Conservation (phyloP, 192 early-diverging fungal genomes). For the Pilobolus umbonatus region DNA sequence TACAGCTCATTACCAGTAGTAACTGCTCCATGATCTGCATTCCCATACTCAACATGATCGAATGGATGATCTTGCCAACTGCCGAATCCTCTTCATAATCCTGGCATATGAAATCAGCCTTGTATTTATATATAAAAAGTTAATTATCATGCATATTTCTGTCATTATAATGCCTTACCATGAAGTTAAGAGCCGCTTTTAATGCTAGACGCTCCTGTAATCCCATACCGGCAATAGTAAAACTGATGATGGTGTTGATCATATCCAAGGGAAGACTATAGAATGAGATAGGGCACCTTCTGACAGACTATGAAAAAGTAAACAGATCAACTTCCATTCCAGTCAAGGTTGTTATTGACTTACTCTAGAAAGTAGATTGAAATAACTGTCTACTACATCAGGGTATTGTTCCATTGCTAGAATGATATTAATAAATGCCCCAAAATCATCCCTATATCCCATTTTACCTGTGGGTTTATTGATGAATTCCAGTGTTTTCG, state of each 20-base stretch:
- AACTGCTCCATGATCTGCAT: slow-evolving; percentile 40
- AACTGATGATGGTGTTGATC: slow-evolving; percentile 38
- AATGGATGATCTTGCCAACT: slow-evolving; percentile 35
- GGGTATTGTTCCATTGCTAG: slow-evolving; percentile 52
- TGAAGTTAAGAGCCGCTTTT: slow-evolving; percentile 45
- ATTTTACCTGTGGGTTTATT: slow-evolving; percentile 33
- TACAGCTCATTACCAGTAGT: slow-evolving; percentile 39
- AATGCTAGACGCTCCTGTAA: slow-evolving; percentile 51
- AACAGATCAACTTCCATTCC: background rate
- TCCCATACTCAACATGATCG: slow-evolving; percentile 36
- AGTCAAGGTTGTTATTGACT: background rate
- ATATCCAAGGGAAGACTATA: slow-evolving; percentile 43
- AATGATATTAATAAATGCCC: too few species aligned
- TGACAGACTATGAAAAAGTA: slow-evolving; percentile 33
- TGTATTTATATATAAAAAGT: background rate
- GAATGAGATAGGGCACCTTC: slow-evolving; percentile 46
- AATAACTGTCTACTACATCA: slow-evolving; percentile 46
- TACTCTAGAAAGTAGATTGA: slow-evolving; percentile 47
- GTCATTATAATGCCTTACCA: slow-evolving; percentile 30
- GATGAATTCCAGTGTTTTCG: slow-evolving; percentile 40
- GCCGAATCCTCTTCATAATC: slow-evolving; percentile 28
- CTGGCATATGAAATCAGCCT: slow-evolving; percentile 47
- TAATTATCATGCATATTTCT: background rate
- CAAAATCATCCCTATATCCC: background rate
- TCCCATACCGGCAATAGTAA: slow-evolving; percentile 45